phyloP scores from a whole-genome alignment of 2,329 filamentous ascomycete genomes.

The Chrysoporthe cubensis region DNA sequence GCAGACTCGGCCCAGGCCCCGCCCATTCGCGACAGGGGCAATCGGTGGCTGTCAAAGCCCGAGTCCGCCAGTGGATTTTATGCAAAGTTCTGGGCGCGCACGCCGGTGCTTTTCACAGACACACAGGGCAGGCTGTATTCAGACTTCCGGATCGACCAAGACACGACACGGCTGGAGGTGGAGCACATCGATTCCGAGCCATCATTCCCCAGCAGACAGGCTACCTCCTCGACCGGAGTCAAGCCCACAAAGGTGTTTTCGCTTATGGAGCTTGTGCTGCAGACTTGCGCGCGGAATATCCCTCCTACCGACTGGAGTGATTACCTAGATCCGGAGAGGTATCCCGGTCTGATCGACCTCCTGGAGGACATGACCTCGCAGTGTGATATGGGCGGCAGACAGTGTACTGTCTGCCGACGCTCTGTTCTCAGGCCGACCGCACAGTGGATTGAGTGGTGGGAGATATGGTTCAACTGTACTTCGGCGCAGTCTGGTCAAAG shows the following conservation, averaged over 20 bases:
- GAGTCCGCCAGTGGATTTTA: constrained; percentile 2
- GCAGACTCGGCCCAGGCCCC: not conserved
- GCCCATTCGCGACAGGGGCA: constrained; percentile 18
- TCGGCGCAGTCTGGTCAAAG: not conserved
- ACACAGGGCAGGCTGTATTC: constrained; percentile 32
- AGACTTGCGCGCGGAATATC: constrained; percentile 48
- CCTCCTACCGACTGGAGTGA: constrained; percentile 48
- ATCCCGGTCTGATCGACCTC: constrained; percentile 44
- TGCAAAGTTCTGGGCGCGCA: constrained; percentile 30
- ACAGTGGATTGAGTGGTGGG: constrained; percentile 68
- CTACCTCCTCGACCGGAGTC: not conserved
- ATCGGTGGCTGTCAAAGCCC: constrained; percentile 19
- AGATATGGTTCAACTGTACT: constrained; percentile 36
- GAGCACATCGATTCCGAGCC: constrained; percentile 23
- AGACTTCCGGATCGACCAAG: constrained; percentile 31
- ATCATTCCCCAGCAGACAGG: constrained; percentile 1
- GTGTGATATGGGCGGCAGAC: constrained; percentile 52
- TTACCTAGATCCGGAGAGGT: constrained; percentile 47
- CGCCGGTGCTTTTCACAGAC: constrained; percentile 31
- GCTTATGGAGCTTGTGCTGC: constrained; percentile 55
- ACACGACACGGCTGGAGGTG: constrained; percentile 22
- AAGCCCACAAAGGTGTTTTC: constrained; percentile 45
- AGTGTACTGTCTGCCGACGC: constrained; percentile 57
- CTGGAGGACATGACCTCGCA: constrained; percentile 46
- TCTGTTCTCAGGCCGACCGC: constrained; percentile 54